These are phyloP conservation scores for Neurospora cerealis DNA, from an alignment of 495 filamentous ascomycete species.

Conservation along the genomic window DNA sequence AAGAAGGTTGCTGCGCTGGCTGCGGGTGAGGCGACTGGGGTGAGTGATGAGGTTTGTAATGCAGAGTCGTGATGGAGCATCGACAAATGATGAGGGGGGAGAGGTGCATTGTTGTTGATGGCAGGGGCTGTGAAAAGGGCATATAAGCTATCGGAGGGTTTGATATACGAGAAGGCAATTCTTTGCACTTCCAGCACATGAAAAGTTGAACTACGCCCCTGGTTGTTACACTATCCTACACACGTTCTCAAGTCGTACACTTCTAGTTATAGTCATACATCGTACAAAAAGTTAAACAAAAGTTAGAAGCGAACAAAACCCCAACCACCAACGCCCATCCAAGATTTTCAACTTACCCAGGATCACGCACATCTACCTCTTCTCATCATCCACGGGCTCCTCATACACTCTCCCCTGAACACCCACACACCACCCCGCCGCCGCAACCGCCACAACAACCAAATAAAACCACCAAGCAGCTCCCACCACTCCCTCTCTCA, in stretches of 20 bases:
- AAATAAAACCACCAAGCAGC: constrained; percentile 58
- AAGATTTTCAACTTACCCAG: neutral
- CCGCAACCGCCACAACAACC: constrained; percentile 17
- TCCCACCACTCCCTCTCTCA: constrained; percentile 57
- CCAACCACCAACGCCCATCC: neutral
- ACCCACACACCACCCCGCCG: constrained; percentile 5
- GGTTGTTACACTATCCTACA: neutral
- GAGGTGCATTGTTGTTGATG: too few relatives aligned
- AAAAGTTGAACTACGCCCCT: neutral
- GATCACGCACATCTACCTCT: neutral
- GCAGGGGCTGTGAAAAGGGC: too few relatives aligned
- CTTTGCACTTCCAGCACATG: neutral
- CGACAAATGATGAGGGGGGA: too few relatives aligned
- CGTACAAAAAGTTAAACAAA: neutral
- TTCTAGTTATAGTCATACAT: neutral
- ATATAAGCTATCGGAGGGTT: too few relatives aligned
- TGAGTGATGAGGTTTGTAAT: neutral
- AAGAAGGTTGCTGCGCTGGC: constrained; percentile 9
- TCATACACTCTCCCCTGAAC: neutral
- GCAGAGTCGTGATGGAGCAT: too few relatives aligned
- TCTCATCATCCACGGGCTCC: neutral
- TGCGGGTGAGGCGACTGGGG: neutral
- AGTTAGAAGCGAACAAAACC: neutral
- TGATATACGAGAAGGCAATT: neutral
- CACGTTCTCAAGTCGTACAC: too few relatives aligned